Evolutionary conservation across 108 stramenopile genomes (phyloP).

Genomic region (Pseudonitzschia delicatissima): DNA sequence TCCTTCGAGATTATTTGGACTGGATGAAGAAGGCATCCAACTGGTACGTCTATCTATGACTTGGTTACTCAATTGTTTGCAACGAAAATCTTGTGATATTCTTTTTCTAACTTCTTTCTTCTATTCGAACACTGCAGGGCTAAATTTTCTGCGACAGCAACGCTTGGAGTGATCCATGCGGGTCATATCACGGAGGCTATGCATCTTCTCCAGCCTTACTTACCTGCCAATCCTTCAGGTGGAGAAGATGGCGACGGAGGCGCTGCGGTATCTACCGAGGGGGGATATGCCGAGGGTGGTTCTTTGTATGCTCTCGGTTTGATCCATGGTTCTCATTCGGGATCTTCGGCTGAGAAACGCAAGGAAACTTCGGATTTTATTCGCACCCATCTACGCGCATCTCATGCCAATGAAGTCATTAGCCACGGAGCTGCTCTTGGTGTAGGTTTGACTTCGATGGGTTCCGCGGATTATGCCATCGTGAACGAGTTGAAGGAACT

Average conservation of each 20-base stretch:
- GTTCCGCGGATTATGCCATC: constrained; percentile 77
- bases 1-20: constrained; percentile 95
- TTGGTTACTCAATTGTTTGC: background rate
- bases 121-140: constrained; percentile 62
- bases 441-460: constrained; percentile 95
- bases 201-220: constrained; percentile 94
- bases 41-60: constrained; percentile 71
- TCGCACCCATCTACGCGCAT: constrained; percentile 71
- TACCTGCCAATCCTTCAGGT: constrained; percentile 76
- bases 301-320: constrained; percentile 96
- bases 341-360: constrained; percentile 81
- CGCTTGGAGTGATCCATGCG: constrained; percentile 96
- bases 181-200: constrained; percentile 96
- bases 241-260: constrained; percentile 40
- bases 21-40: constrained; percentile 99
- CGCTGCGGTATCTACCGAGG: constrained; percentile 60
- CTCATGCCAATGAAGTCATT: constrained; percentile 91
- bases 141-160: constrained; percentile 97
- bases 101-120: background rate
- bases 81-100: background rate
- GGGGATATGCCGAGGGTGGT: constrained; percentile 95
- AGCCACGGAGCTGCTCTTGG: constrained; percentile 99
- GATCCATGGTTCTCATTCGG: constrained; percentile 90
- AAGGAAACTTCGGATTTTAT: constrained; percentile 74
- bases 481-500: constrained; percentile 92